Conservation (phyloP, 2,329 filamentous ascomycete species). For the Pseudopithomyces maydicus region DNA sequence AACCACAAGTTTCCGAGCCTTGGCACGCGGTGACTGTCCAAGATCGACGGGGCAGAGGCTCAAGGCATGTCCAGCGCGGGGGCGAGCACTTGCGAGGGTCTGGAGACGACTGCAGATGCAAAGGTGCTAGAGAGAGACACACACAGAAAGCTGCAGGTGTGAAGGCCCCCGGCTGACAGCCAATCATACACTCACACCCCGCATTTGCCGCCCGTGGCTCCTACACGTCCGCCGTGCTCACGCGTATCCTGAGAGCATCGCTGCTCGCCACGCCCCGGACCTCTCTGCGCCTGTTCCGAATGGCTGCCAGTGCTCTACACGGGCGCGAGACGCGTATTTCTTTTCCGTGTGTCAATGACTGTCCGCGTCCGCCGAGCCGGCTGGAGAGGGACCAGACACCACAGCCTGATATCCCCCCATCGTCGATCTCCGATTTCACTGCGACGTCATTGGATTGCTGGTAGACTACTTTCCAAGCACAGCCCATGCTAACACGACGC, state of each 20-base stretch:
- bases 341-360: background rate
- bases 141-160: slow-evolving; percentile 1
- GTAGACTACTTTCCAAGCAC: too few species aligned
- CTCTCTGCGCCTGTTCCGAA: too few species aligned
- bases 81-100: background rate
- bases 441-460: background rate
- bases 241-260: background rate
- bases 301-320: too few species aligned
- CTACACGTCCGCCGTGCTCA: background rate
- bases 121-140: background rate
- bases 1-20: background rate
- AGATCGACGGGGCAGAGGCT: slow-evolving; percentile 88
- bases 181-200: slow-evolving; percentile 2
- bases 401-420: background rate
- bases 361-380: background rate
- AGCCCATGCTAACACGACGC: too few species aligned
- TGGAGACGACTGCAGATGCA: background rate
- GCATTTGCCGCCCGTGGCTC: slow-evolving; percentile 1
- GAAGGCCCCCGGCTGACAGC: background rate
- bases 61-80: slow-evolving; percentile 7
- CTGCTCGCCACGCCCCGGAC: background rate
- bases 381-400: too few species aligned
- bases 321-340: too few species aligned
- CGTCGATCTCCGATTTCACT: background rate
- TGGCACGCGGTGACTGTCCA: slow-evolving; percentile 5